These are phyloP conservation scores for Solanum appendiculatum DNA, from an alignment of 257 asterid genomes.

Conservation along the genomic window DNA sequence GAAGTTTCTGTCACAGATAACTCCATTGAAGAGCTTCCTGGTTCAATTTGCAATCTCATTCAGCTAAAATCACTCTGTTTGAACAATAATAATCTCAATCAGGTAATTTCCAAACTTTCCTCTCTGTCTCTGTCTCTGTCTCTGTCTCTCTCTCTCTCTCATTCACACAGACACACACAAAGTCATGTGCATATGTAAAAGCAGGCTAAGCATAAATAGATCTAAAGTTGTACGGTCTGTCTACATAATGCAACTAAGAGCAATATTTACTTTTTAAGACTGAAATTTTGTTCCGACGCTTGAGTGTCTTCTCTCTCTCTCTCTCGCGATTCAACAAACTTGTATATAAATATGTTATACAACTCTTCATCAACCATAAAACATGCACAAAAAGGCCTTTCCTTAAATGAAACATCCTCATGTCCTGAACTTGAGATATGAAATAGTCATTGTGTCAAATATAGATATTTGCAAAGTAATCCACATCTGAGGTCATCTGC, in stretches of 20 bases:
- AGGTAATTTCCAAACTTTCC: conserved; percentile 29
- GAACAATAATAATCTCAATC: conserved; percentile 70
- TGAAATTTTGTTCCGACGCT: neutral
- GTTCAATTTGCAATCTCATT: conserved; percentile 74
- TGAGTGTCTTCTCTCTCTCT: neutral
- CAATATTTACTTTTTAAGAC: neutral
- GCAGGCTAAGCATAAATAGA: neutral
- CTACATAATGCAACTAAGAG: neutral
- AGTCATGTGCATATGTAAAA: neutral
- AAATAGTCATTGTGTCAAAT: neutral
- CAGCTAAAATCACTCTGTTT: conserved; percentile 83
- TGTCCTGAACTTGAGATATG: neutral
- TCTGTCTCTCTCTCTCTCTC: neutral
- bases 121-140: neutral
- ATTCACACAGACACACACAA: neutral
- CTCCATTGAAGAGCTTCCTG: conserved; percentile 79
- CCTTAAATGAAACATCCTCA: neutral
- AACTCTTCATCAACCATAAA: neutral
- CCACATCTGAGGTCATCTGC: neutral
- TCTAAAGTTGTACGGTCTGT: neutral
- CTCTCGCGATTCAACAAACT: neutral
- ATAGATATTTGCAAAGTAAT: neutral
- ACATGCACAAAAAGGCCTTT: neutral
- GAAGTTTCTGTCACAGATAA: conserved; percentile 44
- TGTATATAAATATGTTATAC: neutral